Base-by-base conservation (phyloP, 1,284 basidiomycete genomes). In the Phellinidium pouzarii region DNA sequence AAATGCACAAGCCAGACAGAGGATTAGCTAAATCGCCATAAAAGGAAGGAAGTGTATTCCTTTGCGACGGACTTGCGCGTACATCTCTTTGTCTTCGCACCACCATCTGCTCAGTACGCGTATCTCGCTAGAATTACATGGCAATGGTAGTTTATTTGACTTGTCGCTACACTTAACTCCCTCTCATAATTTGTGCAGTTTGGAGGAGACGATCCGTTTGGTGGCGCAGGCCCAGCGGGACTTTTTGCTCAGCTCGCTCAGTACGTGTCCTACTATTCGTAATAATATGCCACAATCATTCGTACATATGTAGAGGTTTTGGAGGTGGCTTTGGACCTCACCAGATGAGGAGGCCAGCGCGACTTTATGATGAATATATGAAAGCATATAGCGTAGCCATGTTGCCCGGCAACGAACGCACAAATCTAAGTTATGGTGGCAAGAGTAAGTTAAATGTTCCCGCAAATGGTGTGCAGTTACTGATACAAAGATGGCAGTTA, bases 361-460 rank as follows among this genome's bases (percentile, higher is more conserved):
- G 79, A 59, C 69, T 80, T 0, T 94, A 89, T 62, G 83, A 90
- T 62, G 84, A 90, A 63, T 88, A 91, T 68, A 73, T 91, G 58
- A 89, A 84, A 62, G 88, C 91, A 6, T 93, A 92, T 69, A 88
- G 86, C 64, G 83, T 91, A 61, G 86, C 87, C 43, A 87, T 93
- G 86, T 77, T 94, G 40, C 82, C 87, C 8, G 82, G 87, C 43
- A 79, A 82, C 61, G 80, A 92, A 67, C 77, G 91, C 67, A 79
- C 90, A 63, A 87, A 96, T 65, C 73, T 98, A 50, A 91, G 90
- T 62, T 92, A 96, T 63, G 96, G 96, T 61, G 96, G 96, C 64
- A 99, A 99, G 77, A 94, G 94, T 97, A 70, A 68, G 91, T 80
- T 31, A 14, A 8, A 22, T 31, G 63, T 59, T 59, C 53, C 56